Conservation (phyloP, 306 rosid genomes). For the Carpinus viminea region DNA sequence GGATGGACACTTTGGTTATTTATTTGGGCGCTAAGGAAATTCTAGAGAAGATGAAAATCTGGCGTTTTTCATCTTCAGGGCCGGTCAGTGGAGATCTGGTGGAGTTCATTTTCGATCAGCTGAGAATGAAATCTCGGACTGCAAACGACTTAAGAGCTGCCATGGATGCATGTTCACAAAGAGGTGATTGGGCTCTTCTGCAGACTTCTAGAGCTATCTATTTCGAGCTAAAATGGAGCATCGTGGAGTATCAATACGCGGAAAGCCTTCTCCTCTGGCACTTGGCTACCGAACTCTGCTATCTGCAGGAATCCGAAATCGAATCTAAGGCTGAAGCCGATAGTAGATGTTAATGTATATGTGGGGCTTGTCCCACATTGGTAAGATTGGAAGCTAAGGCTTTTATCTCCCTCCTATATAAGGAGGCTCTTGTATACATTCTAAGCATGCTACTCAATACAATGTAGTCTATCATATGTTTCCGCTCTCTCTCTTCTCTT, state of each 20-base stretch:
- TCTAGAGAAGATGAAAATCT: slow-evolving; percentile 3
- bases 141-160: not conserved
- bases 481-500: no score
- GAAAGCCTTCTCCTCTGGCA: slow-evolving; percentile 42
- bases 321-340: accelerated
- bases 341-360: no score
- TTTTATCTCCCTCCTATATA: no score
- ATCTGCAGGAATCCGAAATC: not conserved
- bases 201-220: not conserved
- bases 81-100: not conserved
- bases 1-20: not conserved
- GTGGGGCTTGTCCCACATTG: no score
- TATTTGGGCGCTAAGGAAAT: not conserved
- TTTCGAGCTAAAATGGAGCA: slow-evolving; percentile 8
- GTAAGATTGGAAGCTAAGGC: no score
- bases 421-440: no score
- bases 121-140: not conserved
- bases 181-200: slow-evolving; percentile 32
- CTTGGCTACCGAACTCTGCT: slow-evolving; percentile 31
- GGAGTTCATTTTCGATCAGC: slow-evolving; percentile 11
- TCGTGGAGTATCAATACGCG: slow-evolving; percentile 20
- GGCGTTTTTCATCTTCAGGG: not conserved
- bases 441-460: no score
- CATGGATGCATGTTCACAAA: slow-evolving; percentile 13
- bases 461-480: no score